Evolutionary conservation across 2,329 filamentous ascomycete species (phyloP), one percentile per base, ranked within the genome.

Genomic region (Byssothecium circinans): DNA sequence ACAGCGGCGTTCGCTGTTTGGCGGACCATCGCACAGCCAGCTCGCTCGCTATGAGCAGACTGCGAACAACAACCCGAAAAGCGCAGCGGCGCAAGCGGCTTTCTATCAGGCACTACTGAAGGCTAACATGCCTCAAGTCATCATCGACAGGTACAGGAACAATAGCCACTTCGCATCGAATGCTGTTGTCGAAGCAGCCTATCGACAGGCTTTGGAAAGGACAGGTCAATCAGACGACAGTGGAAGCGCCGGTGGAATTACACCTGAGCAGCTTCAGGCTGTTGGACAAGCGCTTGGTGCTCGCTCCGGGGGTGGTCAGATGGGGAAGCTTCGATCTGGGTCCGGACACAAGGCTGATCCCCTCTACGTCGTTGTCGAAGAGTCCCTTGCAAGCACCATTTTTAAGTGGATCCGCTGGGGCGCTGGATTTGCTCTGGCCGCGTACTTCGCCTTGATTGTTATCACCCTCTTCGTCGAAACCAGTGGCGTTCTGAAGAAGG

Each of bases 301-400:
- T 42, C 83, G 83, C 41, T 80, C 81, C 41, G 79, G 81, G 42
- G 88, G 87, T 43, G 83, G 83, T 35, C 87, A 87, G 64, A 74
- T 88, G 49, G 81, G 84, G 18, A 73, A 76, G 47, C 74, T 76
- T 8, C 70, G 71, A 25, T 75, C 75, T 45, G 84, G 85, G 32
- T 83, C 82, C 40, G 91, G 91, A 27, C 81, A 80, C 22, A 95
- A 91, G 73, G 85, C 86, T 30, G 84, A 88, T 38, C 92, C 92
- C n/a, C 82, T 99, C 22, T 91, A 97, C 66, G 94, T 99, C 34
- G 88, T 97, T 11, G 90, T 99, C 5, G 91, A 97, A 62, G 94
- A 99, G 71, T 90, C 89, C 14, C 79, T 88, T 43, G 85, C 88
- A 45, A 85, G 82, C 54, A 81, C 82, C 25, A 79, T 96, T 51